Conservation (phyloP, 108 stramenopile species). For the Asterionellopsis glacialis region DNA sequence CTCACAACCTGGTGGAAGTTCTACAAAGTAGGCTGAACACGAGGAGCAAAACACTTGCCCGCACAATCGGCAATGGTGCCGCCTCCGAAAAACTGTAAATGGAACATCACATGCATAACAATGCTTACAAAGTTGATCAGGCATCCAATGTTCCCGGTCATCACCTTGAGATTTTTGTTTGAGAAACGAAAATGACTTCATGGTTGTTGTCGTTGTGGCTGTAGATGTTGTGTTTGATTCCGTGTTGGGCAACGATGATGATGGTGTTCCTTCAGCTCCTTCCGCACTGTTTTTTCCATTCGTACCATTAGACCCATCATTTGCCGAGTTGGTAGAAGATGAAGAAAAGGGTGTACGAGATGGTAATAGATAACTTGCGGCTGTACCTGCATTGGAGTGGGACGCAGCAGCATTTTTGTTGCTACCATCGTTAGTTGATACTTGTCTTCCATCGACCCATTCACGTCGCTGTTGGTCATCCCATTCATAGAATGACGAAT, state of each 20-base stretch:
- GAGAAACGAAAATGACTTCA: too few species aligned
- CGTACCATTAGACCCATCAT: too few species aligned
- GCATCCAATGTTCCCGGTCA: constrained; percentile 86
- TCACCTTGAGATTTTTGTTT: constrained; percentile 7
- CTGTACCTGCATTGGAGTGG: too few species aligned
- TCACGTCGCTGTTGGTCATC: too few species aligned
- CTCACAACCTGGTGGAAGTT: not conserved
- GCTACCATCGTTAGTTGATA: too few species aligned
- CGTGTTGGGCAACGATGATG: not conserved
- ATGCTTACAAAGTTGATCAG: constrained; percentile 87
- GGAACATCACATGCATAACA: constrained; percentile 92
- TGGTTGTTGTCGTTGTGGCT: too few species aligned
- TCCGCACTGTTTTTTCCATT: not conserved
- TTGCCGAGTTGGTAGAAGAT: too few species aligned
- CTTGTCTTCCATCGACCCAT: too few species aligned
- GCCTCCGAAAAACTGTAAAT: constrained; percentile 91
- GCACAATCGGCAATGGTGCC: constrained; percentile 97
- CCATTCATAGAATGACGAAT: too few species aligned
- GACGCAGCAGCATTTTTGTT: too few species aligned
- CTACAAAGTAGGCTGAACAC: constrained; percentile 89
- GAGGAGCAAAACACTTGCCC: constrained; percentile 95
- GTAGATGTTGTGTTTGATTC: not conserved
- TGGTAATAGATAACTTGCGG: too few species aligned
- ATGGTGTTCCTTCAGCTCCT: not conserved
- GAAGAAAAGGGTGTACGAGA: too few species aligned